Percentiles rank a stretch among this genome's conserved stretches.
These are phyloP conservation scores for Phoenix roebelenii DNA, from an alignment of 176 grass and related monocot species.

Conservation along the genomic window DNA sequence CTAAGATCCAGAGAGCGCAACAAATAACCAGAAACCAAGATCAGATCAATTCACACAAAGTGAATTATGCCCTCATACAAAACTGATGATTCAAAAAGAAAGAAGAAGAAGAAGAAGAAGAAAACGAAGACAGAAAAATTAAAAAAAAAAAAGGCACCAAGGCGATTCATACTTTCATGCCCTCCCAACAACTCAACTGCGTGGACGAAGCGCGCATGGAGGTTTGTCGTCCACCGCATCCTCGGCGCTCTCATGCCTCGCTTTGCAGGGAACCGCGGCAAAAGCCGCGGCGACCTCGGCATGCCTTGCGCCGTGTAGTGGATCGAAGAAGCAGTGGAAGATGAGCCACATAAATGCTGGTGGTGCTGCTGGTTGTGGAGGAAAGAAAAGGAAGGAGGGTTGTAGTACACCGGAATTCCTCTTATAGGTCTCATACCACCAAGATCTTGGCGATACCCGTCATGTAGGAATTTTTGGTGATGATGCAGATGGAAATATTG, in stretches of 20 bases:
- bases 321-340: slow-evolving; percentile 5
- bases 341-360: slow-evolving; percentile 5
- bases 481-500: slow-evolving; percentile 22
- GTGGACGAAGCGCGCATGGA: slow-evolving; percentile 84
- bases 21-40: slow-evolving; percentile 1
- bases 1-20: slow-evolving; percentile 19
- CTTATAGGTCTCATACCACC: slow-evolving; percentile 54
- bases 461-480: slow-evolving; percentile 32
- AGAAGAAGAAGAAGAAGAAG: no score
- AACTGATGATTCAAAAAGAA: no score
- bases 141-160: no score
- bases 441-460: slow-evolving; percentile 33
- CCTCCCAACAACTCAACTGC: slow-evolving; percentile 91
- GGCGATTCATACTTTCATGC: slow-evolving; percentile 64
- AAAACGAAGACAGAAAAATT: no score
- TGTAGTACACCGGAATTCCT: slow-evolving; percentile 78
- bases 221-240: slow-evolving; percentile 92
- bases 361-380: slow-evolving; percentile 27
- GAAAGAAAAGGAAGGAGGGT: slow-evolving; percentile 38
- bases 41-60: no score
- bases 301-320: slow-evolving; percentile 7
- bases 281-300: slow-evolving; percentile 41
- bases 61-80: no score
- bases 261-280: slow-evolving; percentile 40
- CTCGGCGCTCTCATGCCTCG: slow-evolving; percentile 44